Base-by-base conservation (phyloP, 2,329 filamentous ascomycete species). In the Simplicillium sp. region DNA sequence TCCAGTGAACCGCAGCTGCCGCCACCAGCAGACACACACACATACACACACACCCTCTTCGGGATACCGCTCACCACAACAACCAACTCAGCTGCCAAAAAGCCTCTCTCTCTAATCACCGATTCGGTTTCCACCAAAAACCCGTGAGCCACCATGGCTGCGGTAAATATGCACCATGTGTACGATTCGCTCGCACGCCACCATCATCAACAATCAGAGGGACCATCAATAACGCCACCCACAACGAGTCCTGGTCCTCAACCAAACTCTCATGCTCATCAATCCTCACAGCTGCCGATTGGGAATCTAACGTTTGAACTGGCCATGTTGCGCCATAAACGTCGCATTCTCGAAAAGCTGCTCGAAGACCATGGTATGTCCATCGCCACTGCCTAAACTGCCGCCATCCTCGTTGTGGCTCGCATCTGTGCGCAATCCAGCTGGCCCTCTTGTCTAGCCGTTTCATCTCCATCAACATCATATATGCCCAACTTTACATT, bases 251-350 rank as follows among this genome's bases (percentile, higher is more conserved):
- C 32, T 29, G 35, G 29, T 55, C 62, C 50, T 33, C 31, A 15
- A 13, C 6, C 31, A 33, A 6, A 41, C 60, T 74, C 60, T 74
- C 13, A 66, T 68, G 31, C 31, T 5, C 20, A 25, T 25, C 20
- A 25, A 25, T 25, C 20, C 5, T 33, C 12, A 33, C 31, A 33
- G 31, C 29, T n/a, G 9, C 31, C 31, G 12, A 64, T 64, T 37
- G 61, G 66, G 39, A 67, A 73, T 53, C 57, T 66, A 48, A 64
- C 62, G 45, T 46, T 65, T 37, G 74, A 78, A 59, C 59, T 75
- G 20, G 63, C 66, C 39, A 74, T 76, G 69, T 59, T 79, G 50
- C 71, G 69, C 44, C 66, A 73, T 56, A 78, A 77, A 56, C 59
- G 70, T 41, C 66, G 62, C 43, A 62, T 67, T 34, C 59, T 78